These are phyloP conservation scores for Diutina pseudorugosa DNA, from an alignment of 1,139 yeast species.

Conservation along the genomic window DNA sequence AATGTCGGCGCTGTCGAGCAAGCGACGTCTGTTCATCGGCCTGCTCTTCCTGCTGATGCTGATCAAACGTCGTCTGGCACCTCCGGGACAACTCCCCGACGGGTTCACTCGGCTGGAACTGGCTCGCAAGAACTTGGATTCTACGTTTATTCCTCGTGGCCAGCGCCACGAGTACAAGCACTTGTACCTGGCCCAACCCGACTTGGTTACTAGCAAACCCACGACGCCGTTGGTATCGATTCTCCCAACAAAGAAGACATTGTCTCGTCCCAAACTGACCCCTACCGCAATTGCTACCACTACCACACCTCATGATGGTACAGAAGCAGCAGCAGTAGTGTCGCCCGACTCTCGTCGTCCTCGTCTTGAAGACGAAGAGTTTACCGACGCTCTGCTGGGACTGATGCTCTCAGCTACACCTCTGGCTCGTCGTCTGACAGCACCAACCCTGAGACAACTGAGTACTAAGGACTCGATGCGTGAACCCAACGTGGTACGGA, in stretches of 20 bases:
- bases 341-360: neutral
- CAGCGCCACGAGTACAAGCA: neutral
- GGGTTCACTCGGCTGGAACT: neutral
- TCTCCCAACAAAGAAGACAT: neutral
- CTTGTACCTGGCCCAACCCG: neutral
- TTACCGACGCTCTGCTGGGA: constrained; percentile 1
- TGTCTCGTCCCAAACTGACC: no score
- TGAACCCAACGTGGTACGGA: neutral
- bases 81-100: neutral
- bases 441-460: neutral
- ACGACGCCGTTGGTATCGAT: neutral
- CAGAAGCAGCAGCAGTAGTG: neutral
- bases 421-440: neutral
- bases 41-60: neutral
- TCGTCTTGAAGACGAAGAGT: neutral
- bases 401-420: neutral
- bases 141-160: constrained; percentile 1
- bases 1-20: neutral
- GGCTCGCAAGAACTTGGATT: neutral
- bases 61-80: neutral
- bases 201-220: neutral
- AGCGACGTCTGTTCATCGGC: neutral
- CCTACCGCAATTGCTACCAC: neutral
- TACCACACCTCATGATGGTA: no score
- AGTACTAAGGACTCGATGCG: neutral